Conservation (phyloP, 78 protist species). For the Dictyostelium capitatum region DNA sequence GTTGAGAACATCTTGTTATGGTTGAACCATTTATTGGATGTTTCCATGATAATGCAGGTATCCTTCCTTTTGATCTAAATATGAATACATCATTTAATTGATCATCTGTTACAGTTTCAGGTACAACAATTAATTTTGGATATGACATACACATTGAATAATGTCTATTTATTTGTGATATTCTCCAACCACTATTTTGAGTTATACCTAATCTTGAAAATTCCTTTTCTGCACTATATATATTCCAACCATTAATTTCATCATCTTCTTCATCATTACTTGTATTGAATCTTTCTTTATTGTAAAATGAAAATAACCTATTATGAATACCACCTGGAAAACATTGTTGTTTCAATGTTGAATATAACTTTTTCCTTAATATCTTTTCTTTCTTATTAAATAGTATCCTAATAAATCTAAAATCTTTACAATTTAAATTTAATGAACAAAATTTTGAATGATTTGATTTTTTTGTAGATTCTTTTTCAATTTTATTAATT, state of each 20-base stretch:
- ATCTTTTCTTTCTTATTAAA: background rate
- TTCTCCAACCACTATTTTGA: conserved; percentile 53
- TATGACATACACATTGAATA: conserved; percentile 38
- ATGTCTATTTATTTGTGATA: conserved; percentile 24
- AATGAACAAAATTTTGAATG: conserved; percentile 14
- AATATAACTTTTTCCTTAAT: conserved; percentile 30
- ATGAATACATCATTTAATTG: conserved; percentile 36
- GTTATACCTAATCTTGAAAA: conserved; percentile 14
- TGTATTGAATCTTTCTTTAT: conserved; percentile 1
- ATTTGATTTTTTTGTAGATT: conserved; percentile 18
- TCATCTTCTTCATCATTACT: background rate
- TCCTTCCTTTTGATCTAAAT: conserved; percentile 57
- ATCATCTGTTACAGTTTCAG: conserved; percentile 28
- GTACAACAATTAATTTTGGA: conserved; percentile 44
- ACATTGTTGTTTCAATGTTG: conserved; percentile 23
- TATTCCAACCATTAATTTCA: conserved; percentile 4
- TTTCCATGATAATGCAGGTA: conserved; percentile 52
- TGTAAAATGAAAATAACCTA: conserved; percentile 35
- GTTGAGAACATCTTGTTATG: conserved; percentile 46
- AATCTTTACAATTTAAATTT: conserved; percentile 38
- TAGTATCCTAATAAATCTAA: conserved; percentile 19
- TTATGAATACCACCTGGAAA: conserved; percentile 26
- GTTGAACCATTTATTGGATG: conserved; percentile 28
- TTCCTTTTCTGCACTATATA: conserved; percentile 14
- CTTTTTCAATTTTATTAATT: conserved; percentile 17